Conservation (phyloP, 129 eudicot genomes). For the Erigeron canadensis region DNA sequence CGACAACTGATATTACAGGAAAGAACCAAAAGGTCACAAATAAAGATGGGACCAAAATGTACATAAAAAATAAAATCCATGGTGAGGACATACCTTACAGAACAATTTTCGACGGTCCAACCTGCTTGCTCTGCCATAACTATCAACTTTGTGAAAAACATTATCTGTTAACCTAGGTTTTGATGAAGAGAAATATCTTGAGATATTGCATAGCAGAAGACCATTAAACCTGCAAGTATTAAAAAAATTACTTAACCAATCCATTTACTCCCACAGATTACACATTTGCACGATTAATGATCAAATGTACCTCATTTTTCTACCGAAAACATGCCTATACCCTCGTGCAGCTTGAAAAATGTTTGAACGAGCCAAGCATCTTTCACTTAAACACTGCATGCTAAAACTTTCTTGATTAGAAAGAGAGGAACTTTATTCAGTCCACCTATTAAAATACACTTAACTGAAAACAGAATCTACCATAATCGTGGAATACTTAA, state of each 20-base stretch:
- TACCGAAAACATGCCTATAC: constrained; percentile 47
- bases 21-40: not conserved
- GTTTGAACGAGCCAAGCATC: constrained; percentile 53
- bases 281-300: constrained; percentile 7
- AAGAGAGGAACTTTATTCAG: constrained; percentile 8
- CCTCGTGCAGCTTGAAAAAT: constrained; percentile 65
- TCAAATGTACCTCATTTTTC: constrained; percentile 58
- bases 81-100: constrained; percentile 41
- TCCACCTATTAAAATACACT: not conserved
- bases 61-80: constrained; percentile 10
- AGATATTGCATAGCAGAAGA: constrained; percentile 47
- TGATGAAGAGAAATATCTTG: constrained; percentile 50
- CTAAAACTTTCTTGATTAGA: constrained; percentile 28
- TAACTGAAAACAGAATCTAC: constrained; percentile 15
- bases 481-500: not conserved
- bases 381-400: constrained; percentile 69
- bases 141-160: constrained; percentile 47
- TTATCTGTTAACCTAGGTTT: constrained; percentile 53
- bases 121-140: constrained; percentile 49
- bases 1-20: not conserved
- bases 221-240: constrained; percentile 54
- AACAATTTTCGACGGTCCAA: constrained; percentile 33
- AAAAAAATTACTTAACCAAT: constrained; percentile 17
- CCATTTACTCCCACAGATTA: constrained; percentile 8
- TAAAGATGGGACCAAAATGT: not conserved